Evolutionary conservation across 495 filamentous ascomycete genomes (phyloP), one percentile per base, ranked within the genome.

Genomic region (Aspergillus leporis): DNA sequence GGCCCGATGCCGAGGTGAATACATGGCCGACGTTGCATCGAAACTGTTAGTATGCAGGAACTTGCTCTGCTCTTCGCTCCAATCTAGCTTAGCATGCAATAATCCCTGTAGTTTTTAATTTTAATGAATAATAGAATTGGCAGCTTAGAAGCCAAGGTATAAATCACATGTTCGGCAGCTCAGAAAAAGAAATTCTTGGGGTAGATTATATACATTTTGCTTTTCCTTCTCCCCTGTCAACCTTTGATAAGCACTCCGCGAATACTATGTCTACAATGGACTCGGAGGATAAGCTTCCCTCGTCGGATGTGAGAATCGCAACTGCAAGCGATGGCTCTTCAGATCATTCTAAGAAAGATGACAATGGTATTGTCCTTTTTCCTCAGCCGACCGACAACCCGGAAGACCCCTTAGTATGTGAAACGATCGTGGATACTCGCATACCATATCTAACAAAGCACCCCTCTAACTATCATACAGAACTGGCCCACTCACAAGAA

Each of bases 401-500:
- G 10, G 72, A 73, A 19, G 80, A 83, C 54, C 80, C 80, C 16
- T 66, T 81, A 52, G 71, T 74, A 69, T 59, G 62, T 31, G 36
- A 45, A 45, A 45, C 5, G 18, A 8, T 18, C 23, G 10, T 36
- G 34, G 2, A 36, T 8, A 36, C 9, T 36, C 9, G 34, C 34
- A 36, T 1, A n/a, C 14, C 25, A 16, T 9, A 34, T 23, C 23
- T 13, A 22, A 22, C 56, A 10, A 28, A 51, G 38, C 22, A 22
- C 10, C 12, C 38, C 34, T 21, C 49, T 21, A 32, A 19, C 28
- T 22, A 13, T 30, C 14, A n/a, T 7, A 34, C 56, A 74, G 72
- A 83, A 82, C 46, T 81, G 78, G 77, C 65, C 76, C 0, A 23
- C 63, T 53, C 66, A 67, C 54, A 76, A 75, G 56, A 82, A 82